These are phyloP conservation scores for Curvularia hawaiiensis DNA, from an alignment of 2,329 filamentous ascomycete species.

Conservation along the genomic window DNA sequence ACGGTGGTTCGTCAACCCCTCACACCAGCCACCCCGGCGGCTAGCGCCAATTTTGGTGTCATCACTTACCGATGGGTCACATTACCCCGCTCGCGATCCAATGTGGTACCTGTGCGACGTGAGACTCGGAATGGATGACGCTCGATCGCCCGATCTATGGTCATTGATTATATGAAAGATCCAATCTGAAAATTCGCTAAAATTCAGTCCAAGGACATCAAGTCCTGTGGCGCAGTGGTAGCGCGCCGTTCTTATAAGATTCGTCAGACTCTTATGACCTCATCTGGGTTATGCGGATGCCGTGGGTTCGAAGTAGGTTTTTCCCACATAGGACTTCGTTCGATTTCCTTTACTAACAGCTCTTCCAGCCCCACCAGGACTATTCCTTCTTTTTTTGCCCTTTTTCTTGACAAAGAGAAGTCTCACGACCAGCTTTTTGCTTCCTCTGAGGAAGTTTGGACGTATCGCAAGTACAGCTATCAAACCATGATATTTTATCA, in stretches of 20 bases:
- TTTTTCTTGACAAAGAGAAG: neutral
- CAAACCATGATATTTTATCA: neutral
- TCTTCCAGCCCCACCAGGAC: constrained; percentile 17
- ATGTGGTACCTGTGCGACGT: neutral
- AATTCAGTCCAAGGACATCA: constrained; percentile 23
- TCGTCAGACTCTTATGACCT: constrained; percentile 45
- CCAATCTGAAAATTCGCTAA: constrained; percentile 14
- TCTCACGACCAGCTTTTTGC: neutral
- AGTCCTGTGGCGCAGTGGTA: constrained; percentile 56
- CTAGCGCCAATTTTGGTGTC: constrained; percentile 14
- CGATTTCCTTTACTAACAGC: constrained; percentile 10
- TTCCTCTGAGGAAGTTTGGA: neutral
- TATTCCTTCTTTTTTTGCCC: constrained; percentile 13
- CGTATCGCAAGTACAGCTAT: neutral
- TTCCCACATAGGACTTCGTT: neutral
- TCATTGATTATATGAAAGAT: neutral
- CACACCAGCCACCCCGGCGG: constrained; percentile 11
- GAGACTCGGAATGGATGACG: too few relatives aligned
- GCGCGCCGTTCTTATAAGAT: constrained; percentile 56
- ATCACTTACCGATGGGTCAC: constrained; percentile 15
- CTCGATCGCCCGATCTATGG: neutral
- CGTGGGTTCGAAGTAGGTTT: constrained; percentile 46
- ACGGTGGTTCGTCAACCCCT: constrained; percentile 21
- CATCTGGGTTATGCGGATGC: constrained; percentile 52
- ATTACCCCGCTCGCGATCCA: constrained; percentile 10